Evolutionary conservation across 2,329 filamentous ascomycete species (phyloP).

Genomic region (Fusarium sp.): DNA sequence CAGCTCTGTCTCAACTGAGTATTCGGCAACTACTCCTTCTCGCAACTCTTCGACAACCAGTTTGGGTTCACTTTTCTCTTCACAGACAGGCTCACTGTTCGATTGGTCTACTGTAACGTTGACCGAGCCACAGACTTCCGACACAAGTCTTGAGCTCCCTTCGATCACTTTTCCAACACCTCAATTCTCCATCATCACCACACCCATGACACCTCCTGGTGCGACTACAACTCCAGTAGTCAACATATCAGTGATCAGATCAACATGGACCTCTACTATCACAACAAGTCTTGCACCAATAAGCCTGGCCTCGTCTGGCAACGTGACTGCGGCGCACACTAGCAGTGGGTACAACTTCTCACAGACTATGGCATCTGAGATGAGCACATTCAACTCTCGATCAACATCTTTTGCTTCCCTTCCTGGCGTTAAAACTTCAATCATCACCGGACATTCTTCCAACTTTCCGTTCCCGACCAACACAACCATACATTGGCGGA

Average conservation of each 20-base stretch:
- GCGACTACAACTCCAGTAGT: slow-evolving; percentile 4
- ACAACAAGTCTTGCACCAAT: slow-evolving; percentile 22
- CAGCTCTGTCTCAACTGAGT: slow-evolving; percentile 12
- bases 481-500: slow-evolving; percentile 22
- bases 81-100: slow-evolving; percentile 9
- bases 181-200: slow-evolving; percentile 20
- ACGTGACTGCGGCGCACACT: slow-evolving; percentile 19
- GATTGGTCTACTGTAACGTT: slow-evolving; percentile 39
- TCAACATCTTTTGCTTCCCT: slow-evolving; percentile 7
- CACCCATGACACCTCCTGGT: slow-evolving; percentile 26
- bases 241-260: slow-evolving; percentile 15
- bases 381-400: slow-evolving; percentile 2
- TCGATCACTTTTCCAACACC: slow-evolving; percentile 20
- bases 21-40: slow-evolving; percentile 15
- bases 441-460: slow-evolving; percentile 22
- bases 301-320: slow-evolving; percentile 8
- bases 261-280: slow-evolving; percentile 33
- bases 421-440: slow-evolving; percentile 22
- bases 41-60: slow-evolving; percentile 15
- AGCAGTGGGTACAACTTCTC: slow-evolving; percentile 33
- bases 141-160: not conserved
- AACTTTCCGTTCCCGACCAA: slow-evolving; percentile 34
- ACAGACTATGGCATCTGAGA: slow-evolving; percentile 1
- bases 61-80: not conserved
- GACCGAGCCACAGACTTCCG: slow-evolving; percentile 5